phyloP scores from a whole-genome alignment of 495 filamentous ascomycete species.

The Penicillium riverlandense region DNA sequence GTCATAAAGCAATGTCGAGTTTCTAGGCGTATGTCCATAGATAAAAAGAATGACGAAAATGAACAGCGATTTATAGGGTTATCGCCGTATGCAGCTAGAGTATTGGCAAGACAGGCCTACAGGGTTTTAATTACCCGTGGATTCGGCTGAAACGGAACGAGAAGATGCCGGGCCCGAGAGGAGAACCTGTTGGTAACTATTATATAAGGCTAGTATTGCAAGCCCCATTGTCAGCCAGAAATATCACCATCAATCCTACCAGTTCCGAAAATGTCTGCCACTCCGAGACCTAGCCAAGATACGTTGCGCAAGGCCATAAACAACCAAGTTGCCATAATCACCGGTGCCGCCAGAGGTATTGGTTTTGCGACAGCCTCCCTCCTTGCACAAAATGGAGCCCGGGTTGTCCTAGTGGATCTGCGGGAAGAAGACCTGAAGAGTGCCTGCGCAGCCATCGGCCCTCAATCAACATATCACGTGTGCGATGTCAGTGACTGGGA shows the following conservation, averaged over 20 bases:
- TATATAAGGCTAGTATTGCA: too few species aligned
- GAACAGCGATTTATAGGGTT: too few species aligned
- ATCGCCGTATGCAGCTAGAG: background rate
- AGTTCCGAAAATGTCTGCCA: slow-evolving; percentile 7
- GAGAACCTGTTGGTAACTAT: too few species aligned
- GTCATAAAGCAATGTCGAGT: slow-evolving; percentile 4
- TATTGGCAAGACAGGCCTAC: too few species aligned
- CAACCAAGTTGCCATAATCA: slow-evolving; percentile 21
- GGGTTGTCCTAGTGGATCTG: slow-evolving; percentile 31
- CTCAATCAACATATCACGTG: slow-evolving; percentile 5
- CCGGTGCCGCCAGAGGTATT: slow-evolving; percentile 28
- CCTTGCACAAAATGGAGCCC: slow-evolving; percentile 24
- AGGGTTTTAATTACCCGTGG: background rate
- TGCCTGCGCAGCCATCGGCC: slow-evolving; percentile 8
- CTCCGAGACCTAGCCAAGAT: slow-evolving; percentile 4
- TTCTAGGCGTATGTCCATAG: slow-evolving; percentile 1
- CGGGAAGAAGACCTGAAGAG: slow-evolving; percentile 14
- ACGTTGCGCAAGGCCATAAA: background rate
- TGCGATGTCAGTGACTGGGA: slow-evolving; percentile 17
- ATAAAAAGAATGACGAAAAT: too few species aligned
- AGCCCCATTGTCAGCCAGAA: too few species aligned
- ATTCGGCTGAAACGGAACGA: background rate
- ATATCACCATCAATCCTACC: background rate
- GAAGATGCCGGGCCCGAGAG: background rate
- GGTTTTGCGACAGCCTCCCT: slow-evolving; percentile 21